A percentile compares a stretch with the other conserved stretches of the same genome.
Conservation (phyloP, 495 filamentous ascomycete genomes). For the Tuber aestivum region DNA sequence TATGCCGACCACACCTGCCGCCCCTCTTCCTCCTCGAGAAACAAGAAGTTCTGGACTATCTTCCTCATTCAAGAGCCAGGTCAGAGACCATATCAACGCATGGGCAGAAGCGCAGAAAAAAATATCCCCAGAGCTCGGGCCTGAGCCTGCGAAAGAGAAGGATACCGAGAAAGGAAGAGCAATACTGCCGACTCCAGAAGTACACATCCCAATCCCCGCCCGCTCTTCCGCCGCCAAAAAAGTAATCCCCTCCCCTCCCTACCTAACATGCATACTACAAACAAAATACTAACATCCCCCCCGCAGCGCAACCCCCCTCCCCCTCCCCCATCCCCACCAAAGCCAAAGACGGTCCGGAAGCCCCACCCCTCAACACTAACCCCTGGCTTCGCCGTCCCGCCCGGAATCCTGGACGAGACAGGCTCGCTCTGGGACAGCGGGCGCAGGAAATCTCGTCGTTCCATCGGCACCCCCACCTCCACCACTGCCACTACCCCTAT, state of each 20-base stretch:
- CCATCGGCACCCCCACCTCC: neutral
- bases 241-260: neutral
- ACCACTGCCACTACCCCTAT: neutral
- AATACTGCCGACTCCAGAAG: neutral
- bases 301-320: neutral
- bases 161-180: conserved; percentile 10
- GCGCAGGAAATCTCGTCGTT: conserved; percentile 23
- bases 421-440: conserved; percentile 31
- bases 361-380: neutral
- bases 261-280: neutral
- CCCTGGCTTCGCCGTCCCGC: conserved; percentile 28
- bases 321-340: neutral
- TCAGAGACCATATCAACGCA: neutral
- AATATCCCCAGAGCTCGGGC: neutral
- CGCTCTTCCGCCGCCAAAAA: neutral
- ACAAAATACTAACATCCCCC: neutral
- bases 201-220: neutral
- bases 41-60: neutral
- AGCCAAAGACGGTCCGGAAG: neutral
- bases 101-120: neutral
- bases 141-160: neutral
- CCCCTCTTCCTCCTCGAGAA: neutral
- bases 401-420: conserved; percentile 23
- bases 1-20: neutral
- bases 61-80: neutral